Base-by-base conservation (phyloP, 768 basidiomycete species). In the Mycena kentingensis region DNA sequence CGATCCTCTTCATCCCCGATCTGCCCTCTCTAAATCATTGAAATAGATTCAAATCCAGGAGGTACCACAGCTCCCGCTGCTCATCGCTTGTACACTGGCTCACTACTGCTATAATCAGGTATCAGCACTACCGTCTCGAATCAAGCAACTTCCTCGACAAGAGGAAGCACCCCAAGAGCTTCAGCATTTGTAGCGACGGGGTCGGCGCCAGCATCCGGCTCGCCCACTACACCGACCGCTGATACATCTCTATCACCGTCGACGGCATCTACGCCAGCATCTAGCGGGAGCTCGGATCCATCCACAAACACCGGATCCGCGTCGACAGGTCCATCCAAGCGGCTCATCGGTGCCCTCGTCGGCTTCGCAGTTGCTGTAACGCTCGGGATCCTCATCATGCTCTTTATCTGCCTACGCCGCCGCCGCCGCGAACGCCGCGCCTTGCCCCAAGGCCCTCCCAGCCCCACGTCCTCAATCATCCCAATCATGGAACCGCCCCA, bases 401-500 rank as follows among this genome's bases (percentile, higher is more conserved):
- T 60, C 36, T 18, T 52, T 13, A 38, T 50, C 3, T 54, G 50
- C 36, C 15, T 57, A 10, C 59, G 55, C 29, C 51, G 49, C 27
- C 55, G 54, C 26, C 45, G 42, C n/a, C 5, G 50, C 43, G 37
- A 44, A 24, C 35, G 32, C 8, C 51, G 1, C 22, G 37, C 10
- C 41, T 25, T 46, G 39, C 13, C 45, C 5, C 44, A 29, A 25
- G 16, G 12, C 8, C 46, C 6, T 34, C 4, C 8, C 26, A 54
- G 51, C 21, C 42, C 49, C 18, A 42, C 42, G 16, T 38, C 25
- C 11, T 55, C 54, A 15, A 49, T 60, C 42, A 55, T 60, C 28
- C 58, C 58, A 7, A 60, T 60, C 27, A 60, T 60, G 58, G 42
- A 35, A 15, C 58, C 57, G 27, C 51, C 58, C 2, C 36, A 38